Conservation (phyloP, 2,329 filamentous ascomycete genomes). For the Myriangium duriaei region DNA sequence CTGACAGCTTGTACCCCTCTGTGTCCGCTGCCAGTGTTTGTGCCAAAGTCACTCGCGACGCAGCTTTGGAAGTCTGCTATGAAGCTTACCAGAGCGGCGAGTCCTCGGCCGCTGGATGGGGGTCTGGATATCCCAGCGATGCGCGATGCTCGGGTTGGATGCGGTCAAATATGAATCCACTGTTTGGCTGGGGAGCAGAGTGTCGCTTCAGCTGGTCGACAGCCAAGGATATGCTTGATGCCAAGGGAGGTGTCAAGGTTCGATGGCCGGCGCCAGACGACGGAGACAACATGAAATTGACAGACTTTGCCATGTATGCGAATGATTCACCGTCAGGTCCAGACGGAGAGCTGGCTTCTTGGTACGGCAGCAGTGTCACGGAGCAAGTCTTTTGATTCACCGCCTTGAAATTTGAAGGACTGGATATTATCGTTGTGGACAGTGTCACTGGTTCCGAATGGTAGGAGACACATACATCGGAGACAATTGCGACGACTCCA, state of each 20-base stretch:
- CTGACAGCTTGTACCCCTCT: slow-evolving; percentile 81
- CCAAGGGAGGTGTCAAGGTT: slow-evolving; percentile 55
- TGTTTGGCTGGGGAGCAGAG: slow-evolving; percentile 92
- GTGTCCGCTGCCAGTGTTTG: slow-evolving; percentile 90
- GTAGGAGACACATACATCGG: too few species aligned
- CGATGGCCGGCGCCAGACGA: slow-evolving; percentile 75
- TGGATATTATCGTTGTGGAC: too few species aligned
- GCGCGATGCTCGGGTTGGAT: slow-evolving; percentile 70
- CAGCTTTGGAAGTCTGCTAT: slow-evolving; percentile 71
- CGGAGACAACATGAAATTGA: slow-evolving; percentile 53
- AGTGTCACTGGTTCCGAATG: too few species aligned
- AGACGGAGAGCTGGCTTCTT: slow-evolving; percentile 59
- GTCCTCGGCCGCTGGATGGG: slow-evolving; percentile 48
- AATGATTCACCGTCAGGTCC: slow-evolving; percentile 26
- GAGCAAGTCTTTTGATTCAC: slow-evolving; percentile 54
- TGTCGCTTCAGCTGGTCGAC: slow-evolving; percentile 95
- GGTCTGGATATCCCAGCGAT: slow-evolving; percentile 89
- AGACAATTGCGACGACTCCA: too few species aligned
- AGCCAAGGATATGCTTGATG: slow-evolving; percentile 81
- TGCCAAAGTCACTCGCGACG: slow-evolving; percentile 91
- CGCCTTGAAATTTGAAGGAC: background rate
- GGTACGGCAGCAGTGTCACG: slow-evolving; percentile 67
- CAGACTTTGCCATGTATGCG: slow-evolving; percentile 55
- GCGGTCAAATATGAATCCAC: slow-evolving; percentile 71
- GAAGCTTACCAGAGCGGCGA: slow-evolving; percentile 32